Evolutionary conservation across 768 basidiomycete genomes (phyloP).

Genomic region (Clitopilus hobsonii): DNA sequence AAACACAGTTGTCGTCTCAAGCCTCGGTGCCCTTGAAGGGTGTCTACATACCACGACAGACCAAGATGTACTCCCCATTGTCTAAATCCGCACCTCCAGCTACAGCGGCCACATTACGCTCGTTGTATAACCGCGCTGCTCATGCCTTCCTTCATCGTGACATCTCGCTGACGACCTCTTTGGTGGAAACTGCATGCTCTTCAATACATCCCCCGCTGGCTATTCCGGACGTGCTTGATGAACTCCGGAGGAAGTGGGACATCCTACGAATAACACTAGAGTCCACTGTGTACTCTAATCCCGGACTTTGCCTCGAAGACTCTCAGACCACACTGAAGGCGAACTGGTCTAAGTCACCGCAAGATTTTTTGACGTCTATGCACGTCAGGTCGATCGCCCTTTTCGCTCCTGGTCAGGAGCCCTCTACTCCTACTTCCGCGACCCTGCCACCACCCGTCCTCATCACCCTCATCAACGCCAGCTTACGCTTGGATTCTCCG

Average conservation of each 20-base stretch:
- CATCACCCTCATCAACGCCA: slow-evolving; percentile 64
- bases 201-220: slow-evolving; percentile 41
- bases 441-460: slow-evolving; percentile 69
- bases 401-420: slow-evolving; percentile 49
- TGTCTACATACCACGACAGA: slow-evolving; percentile 7
- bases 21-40: slow-evolving; percentile 32
- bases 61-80: slow-evolving; percentile 5
- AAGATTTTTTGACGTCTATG: slow-evolving; percentile 48
- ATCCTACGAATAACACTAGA: slow-evolving; percentile 82
- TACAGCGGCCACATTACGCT: slow-evolving; percentile 51
- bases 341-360: slow-evolving; percentile 53
- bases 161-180: slow-evolving; percentile 56
- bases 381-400: slow-evolving; percentile 63
- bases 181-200: slow-evolving; percentile 66
- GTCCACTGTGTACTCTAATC: slow-evolving; percentile 62
- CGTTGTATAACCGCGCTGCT: slow-evolving; percentile 73
- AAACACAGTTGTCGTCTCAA: slow-evolving; percentile 22
- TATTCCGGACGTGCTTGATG: slow-evolving; percentile 35
- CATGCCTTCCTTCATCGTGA: slow-evolving; percentile 77
- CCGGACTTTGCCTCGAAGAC: slow-evolving; percentile 34
- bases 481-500: slow-evolving; percentile 60
- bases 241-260: slow-evolving; percentile 79
- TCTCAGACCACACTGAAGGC: slow-evolving; percentile 51
- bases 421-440: slow-evolving; percentile 36
- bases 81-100: slow-evolving; percentile 18